These are phyloP conservation scores for Hypomyces rosellus DNA, from an alignment of 2,329 filamentous ascomycete species.

Conservation along the genomic window DNA sequence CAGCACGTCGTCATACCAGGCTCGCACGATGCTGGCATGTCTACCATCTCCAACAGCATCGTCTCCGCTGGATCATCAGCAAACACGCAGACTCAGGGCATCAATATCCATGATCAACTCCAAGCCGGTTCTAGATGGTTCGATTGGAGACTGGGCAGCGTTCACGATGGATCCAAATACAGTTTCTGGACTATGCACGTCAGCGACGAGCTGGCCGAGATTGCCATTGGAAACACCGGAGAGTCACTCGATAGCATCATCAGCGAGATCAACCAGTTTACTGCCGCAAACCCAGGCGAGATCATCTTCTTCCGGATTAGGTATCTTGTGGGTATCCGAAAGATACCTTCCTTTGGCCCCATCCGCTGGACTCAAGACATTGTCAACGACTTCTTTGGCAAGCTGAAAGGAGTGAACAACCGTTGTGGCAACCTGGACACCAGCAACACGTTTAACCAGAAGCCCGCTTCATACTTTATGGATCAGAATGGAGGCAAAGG, in stretches of 20 bases:
- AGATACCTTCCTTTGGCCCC: slow-evolving; percentile 20
- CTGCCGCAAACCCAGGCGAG: slow-evolving; percentile 35
- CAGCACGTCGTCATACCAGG: slow-evolving; percentile 42
- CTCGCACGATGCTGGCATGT: slow-evolving; percentile 45
- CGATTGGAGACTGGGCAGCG: slow-evolving; percentile 37
- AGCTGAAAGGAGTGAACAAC: slow-evolving; percentile 35
- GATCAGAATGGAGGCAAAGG: slow-evolving; percentile 25
- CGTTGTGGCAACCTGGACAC: slow-evolving; percentile 27
- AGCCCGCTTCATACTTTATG: slow-evolving; percentile 24
- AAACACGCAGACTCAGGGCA: slow-evolving; percentile 41
- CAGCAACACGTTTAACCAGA: slow-evolving; percentile 19
- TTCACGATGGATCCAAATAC: slow-evolving; percentile 16
- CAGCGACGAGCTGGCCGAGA: slow-evolving; percentile 25
- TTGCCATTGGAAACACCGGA: slow-evolving; percentile 40
- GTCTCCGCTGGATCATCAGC: slow-evolving; percentile 24
- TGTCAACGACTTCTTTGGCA: slow-evolving; percentile 36
- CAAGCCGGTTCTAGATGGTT: slow-evolving; percentile 40
- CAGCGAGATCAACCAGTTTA: slow-evolving; percentile 39
- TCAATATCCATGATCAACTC: slow-evolving; percentile 40
- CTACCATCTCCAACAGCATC: slow-evolving; percentile 30
- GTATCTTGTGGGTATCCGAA: slow-evolving; percentile 35
- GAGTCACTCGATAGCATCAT: slow-evolving; percentile 37
- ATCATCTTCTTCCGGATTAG: slow-evolving; percentile 41
- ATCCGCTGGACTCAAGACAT: slow-evolving; percentile 32
- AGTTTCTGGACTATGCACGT: slow-evolving; percentile 39